phyloP scores from a whole-genome alignment of 257 asterid genomes.

The Osmanthus fragrans region DNA sequence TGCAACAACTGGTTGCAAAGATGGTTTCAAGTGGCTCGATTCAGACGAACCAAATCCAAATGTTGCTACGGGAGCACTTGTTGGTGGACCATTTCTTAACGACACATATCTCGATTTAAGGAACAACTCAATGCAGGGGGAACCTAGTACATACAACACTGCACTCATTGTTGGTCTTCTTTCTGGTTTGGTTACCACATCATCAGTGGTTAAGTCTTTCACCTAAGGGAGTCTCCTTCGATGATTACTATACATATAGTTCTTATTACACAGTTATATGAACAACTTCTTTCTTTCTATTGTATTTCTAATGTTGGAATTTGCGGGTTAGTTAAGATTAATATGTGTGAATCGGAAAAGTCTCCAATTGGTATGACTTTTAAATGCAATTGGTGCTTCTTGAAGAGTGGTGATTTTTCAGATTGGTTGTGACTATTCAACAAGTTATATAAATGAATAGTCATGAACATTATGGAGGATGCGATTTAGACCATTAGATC shows the following conservation, averaged over 20 bases:
- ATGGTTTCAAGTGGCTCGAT: conserved; percentile 78
- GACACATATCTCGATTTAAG: conserved; percentile 69
- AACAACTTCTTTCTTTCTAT: neutral
- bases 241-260: neutral
- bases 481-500: no score
- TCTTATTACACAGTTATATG: neutral
- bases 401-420: no score
- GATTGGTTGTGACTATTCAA: no score
- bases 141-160: conserved; percentile 78
- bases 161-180: conserved; percentile 81
- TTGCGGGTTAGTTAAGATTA: no score
- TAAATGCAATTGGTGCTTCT: no score
- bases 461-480: no score
- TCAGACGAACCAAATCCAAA: conserved; percentile 73
- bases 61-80: conserved; percentile 75
- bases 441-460: no score
- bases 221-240: conserved; percentile 20
- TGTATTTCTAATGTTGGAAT: neutral
- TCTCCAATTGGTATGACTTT: no score
- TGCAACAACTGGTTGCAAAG: conserved; percentile 62
- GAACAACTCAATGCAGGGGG: conserved; percentile 85
- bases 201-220: conserved; percentile 61
- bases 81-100: conserved; percentile 85
- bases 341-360: no score
- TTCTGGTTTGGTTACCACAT: conserved; percentile 67